phyloP scores from a whole-genome alignment of 306 rosid species.

The Cercis canadensis region DNA sequence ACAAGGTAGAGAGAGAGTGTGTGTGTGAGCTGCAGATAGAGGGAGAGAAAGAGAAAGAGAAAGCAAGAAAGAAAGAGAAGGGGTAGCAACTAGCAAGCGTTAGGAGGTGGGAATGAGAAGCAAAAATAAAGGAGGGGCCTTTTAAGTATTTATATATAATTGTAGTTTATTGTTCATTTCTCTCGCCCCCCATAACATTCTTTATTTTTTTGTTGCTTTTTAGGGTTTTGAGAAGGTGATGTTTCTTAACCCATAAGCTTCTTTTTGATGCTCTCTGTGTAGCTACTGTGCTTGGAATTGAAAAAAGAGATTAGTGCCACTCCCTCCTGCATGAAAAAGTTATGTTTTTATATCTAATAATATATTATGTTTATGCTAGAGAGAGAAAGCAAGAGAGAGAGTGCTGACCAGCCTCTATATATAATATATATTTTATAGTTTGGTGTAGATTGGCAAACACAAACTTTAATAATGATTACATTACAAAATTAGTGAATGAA shows the following conservation, averaged over 20 bases:
- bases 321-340: conserved; percentile 63
- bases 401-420: too few species aligned
- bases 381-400: not conserved
- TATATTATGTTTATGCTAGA: conserved; percentile 33
- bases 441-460: conserved; percentile 43
- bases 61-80: conserved; percentile 43
- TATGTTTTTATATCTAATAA: conserved; percentile 17
- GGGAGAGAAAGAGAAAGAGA: conserved; percentile 38
- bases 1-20: conserved; percentile 45
- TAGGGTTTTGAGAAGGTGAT: conserved; percentile 75
- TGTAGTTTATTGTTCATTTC: conserved; percentile 31
- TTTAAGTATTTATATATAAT: conserved; percentile 72
- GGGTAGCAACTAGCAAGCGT: not conserved
- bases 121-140: conserved; percentile 65
- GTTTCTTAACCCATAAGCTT: conserved; percentile 86
- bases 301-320: conserved; percentile 53
- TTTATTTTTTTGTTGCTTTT: conserved; percentile 85
- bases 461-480: conserved; percentile 40
- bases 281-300: conserved; percentile 37
- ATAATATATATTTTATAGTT: not conserved
- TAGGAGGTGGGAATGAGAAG: conserved; percentile 44
- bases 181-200: conserved; percentile 33
- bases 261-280: conserved; percentile 49
- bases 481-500: conserved; percentile 39
- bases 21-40: conserved; percentile 32